Conservation (phyloP, 345 rosid genomes). For the Eutrema yunnanense region DNA sequence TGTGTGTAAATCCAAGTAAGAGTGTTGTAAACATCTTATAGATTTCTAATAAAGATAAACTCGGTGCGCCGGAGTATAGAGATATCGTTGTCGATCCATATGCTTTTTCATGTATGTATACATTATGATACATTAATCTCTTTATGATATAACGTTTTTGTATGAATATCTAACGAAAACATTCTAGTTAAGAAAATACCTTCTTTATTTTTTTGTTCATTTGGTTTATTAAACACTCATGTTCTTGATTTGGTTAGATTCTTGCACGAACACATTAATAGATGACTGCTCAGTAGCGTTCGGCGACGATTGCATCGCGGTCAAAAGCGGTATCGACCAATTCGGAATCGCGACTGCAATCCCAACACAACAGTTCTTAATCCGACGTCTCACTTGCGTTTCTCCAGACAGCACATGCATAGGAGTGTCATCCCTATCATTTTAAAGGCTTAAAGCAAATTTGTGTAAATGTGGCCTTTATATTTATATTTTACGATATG, state of each 20-base stretch:
- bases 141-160: neutral
- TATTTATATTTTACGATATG: too few species aligned
- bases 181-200: neutral
- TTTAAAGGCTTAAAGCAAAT: neutral
- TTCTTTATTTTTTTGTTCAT: neutral
- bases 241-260: constrained; percentile 33
- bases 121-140: neutral
- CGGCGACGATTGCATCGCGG: constrained; percentile 70
- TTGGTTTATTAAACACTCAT: neutral
- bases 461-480: too few species aligned
- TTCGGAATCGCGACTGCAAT: constrained; percentile 42
- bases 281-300: constrained; percentile 54
- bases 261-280: constrained; percentile 41
- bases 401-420: constrained; percentile 65
- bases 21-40: too few species aligned
- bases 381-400: constrained; percentile 55
- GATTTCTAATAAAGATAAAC: too few species aligned
- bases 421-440: neutral
- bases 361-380: constrained; percentile 41
- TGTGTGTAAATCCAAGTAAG: too few species aligned
- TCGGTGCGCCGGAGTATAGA: too few species aligned
- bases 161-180: neutral
- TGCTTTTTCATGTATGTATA: too few species aligned
- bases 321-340: constrained; percentile 73
- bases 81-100: too few species aligned